Evolutionary conservation across 345 rosid genomes (phyloP).

Genomic region (Eutrema heterophyllum): DNA sequence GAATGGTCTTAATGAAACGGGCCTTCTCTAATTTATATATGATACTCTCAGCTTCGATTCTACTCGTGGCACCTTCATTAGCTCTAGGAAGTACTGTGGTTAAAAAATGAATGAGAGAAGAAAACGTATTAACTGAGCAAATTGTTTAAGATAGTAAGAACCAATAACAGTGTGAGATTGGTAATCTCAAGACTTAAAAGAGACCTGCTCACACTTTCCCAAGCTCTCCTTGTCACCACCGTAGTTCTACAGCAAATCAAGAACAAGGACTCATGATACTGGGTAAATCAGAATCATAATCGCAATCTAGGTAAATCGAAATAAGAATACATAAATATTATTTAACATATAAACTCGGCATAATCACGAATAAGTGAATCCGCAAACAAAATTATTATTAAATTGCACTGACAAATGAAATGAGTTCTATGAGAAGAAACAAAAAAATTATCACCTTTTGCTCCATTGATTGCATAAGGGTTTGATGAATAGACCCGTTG

Average conservation of each 20-base stretch:
- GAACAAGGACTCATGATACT: background rate
- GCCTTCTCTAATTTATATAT: too few relatives aligned
- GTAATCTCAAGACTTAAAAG: constrained; percentile 18
- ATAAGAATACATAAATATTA: background rate
- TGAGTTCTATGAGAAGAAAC: background rate
- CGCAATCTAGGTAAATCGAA: too few relatives aligned
- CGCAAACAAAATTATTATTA: background rate
- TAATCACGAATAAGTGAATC: background rate
- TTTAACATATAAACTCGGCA: background rate
- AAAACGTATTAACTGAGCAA: background rate
- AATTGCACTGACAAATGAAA: background rate
- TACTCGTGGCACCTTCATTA: constrained; percentile 97
- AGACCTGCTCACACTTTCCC: constrained; percentile 97
- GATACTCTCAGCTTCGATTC: constrained; percentile 91
- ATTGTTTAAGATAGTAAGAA: background rate
- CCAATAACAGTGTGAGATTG: background rate
- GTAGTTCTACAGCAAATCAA: constrained; percentile 45
- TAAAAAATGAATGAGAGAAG: constrained; percentile 21
- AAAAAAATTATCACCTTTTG: constrained; percentile 48
- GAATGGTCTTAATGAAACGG: too few relatives aligned
- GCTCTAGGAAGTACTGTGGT: constrained; percentile 77
- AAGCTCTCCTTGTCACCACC: constrained; percentile 70
- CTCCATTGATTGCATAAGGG: constrained; percentile 92
- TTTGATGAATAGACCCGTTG: constrained; percentile 76
- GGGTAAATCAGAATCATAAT: too few relatives aligned